Base-by-base conservation (phyloP, 1,284 basidiomycete genomes). In the Ceratobasidium theobromae region DNA sequence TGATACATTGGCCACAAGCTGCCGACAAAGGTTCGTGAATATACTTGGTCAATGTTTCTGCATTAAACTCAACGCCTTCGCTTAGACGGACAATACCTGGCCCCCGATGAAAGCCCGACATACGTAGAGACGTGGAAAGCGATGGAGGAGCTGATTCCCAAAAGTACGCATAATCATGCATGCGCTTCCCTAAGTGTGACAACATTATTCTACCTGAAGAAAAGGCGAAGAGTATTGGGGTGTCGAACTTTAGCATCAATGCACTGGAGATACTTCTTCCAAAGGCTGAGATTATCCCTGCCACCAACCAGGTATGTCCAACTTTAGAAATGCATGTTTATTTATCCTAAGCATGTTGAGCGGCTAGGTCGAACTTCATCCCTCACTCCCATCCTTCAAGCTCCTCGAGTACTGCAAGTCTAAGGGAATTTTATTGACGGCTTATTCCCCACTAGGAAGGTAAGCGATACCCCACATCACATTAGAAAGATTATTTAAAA, bases 361-460 rank as follows among this genome's bases (percentile, higher is more conserved):
- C 35, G 33, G 2, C n/a, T 18, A 57, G 54, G 18, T 95, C 70
- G 91, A 95, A 77, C 84, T 84, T 33, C 93, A 95, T 79, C 92
- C 93, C 5, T 81, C 86, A 52, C 81, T 88, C 53, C 87, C 82
- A 3, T 88, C 92, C 71, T 82, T 87, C 64, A 85, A 88, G 14
- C 82, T 91, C 53, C 79, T 88, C 52, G 80, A 79, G 21, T 89
- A 82, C 78, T 86, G 85, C 79, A 84, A 87, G 72, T 48, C 84
- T 68, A 85, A 92, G 74, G 81, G 82, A 70, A 94, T 95, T 72
- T 82, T 88, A 70, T 77, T 94, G 70, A 92, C 91, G 11, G 91
- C 92, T 0, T 95, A 93, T 79, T 88, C 86, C 67, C 91, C 92
- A 9, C 82, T 95, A 1, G 93, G 93, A 16, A 90, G 57, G 57